A percentile compares a stretch with the other conserved stretches of the same genome.
Conservation (phyloP, 768 basidiomycete species). For the Tephrocybe rancida region DNA sequence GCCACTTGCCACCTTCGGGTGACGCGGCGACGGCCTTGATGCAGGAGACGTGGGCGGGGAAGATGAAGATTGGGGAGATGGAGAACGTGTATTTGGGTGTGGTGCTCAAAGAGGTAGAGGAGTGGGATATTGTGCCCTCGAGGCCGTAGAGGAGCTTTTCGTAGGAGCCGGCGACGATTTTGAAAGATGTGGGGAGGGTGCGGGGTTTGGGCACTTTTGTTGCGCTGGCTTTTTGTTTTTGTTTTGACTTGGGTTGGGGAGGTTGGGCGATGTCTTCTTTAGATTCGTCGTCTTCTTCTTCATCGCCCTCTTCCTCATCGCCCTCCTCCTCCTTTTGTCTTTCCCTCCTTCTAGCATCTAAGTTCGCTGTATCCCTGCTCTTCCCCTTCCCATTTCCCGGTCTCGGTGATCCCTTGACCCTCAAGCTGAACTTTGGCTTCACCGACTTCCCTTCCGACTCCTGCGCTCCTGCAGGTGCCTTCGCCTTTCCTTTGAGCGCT, state of each 20-base stretch:
- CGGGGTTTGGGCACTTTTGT: conserved; percentile 8
- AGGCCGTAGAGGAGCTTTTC: conserved; percentile 95
- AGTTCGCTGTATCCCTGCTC: background rate
- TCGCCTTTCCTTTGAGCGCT: background rate
- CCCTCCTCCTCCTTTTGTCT: background rate
- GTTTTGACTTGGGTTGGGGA: conserved; percentile 5
- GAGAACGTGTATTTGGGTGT: conserved; percentile 19
- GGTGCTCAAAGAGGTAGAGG: conserved; percentile 5
- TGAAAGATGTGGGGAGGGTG: conserved; percentile 64
- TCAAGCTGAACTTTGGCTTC: conserved; percentile 9
- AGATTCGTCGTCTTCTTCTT: background rate
- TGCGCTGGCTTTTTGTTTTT: conserved; percentile 20
- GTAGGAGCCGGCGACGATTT: conserved; percentile 90
- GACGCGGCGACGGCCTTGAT: conserved; percentile 90
- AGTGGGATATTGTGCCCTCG: conserved; percentile 64
- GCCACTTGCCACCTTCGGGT: conserved; percentile 91
- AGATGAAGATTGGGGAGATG: conserved; percentile 88
- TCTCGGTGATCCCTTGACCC: conserved; percentile 1
- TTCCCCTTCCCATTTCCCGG: background rate
- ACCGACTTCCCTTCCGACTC: background rate
- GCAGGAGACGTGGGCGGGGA: conserved; percentile 94
- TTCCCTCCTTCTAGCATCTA: too few relatives aligned
- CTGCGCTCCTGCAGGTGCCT: background rate
- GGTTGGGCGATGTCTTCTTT: conserved; percentile 13
- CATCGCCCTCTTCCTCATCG: conserved; percentile 4